Base-by-base conservation (phyloP, 2,329 filamentous ascomycete genomes). In the Monosporascus ibericus region DNA sequence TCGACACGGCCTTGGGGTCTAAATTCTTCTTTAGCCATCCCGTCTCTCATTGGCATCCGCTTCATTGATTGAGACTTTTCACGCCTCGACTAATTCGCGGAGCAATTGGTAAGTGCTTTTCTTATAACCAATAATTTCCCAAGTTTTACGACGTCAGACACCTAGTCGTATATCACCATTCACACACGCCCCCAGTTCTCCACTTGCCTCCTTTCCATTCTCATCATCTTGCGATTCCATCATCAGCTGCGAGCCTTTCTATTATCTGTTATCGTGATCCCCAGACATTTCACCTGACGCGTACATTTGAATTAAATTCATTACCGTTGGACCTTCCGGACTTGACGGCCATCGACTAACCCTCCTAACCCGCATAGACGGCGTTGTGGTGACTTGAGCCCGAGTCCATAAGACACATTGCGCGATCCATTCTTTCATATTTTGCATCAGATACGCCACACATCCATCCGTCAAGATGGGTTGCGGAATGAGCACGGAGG, bases 401-500 rank as follows among this genome's bases (percentile, higher is more conserved):
- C n/a, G 20, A n/a, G 30, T 34, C 30, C 5, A 0, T n/a, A 46
- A 14, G 14, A 46, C 17, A 18, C 2, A 8, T 11, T 15, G 6
- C 42, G 24, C 11, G 17, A 46, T 17, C 6, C 20, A 38, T 50
- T 42, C 6, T 30, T 40, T 24, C 49, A 52, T 55, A 56, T 48
- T 53, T 50, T 34, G 49, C 37, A 49, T 55, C 40, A 53, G 51
- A 20, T 50, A 51, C 44, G 37, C 50, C 44, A 17, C 30, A 34
- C 4, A 34, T 34, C 30, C 55, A 63, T 56, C 72, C 75, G 78
- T 71, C 87, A 91, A 80, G 68, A 99, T 99, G 94, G 94, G 94
- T 85, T 99, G 94, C 75, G 92, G 92, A 77, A 95, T 96, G 90
- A 97, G 92, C 74, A 96, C 94, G 70, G 94, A 97, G 80, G 94